Evolutionary conservation across 2,329 filamentous ascomycete genomes (phyloP).

Genomic region (Fusarium avenaceum): DNA sequence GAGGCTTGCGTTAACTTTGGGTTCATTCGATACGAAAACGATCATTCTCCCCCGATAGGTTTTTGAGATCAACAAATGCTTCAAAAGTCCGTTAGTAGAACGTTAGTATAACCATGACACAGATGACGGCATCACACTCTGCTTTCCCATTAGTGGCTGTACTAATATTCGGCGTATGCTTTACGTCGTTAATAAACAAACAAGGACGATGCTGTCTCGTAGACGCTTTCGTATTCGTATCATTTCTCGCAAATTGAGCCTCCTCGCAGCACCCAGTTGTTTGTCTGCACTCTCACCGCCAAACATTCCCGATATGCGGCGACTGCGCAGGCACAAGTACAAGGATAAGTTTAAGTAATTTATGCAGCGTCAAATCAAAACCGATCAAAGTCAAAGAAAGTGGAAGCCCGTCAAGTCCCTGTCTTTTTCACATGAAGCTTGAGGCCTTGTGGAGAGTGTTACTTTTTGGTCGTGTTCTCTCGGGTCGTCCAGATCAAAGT

Average conservation of each 20-base stretch:
- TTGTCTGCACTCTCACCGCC: slow-evolving; percentile 43
- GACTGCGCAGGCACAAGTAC: slow-evolving; percentile 6
- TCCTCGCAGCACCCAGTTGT: slow-evolving; percentile 22
- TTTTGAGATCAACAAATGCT: neutral
- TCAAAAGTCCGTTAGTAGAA: neutral
- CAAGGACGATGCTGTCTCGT: slow-evolving; percentile 26
- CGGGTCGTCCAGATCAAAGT: slow-evolving; percentile 27
- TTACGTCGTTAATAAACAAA: neutral
- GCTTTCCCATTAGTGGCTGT: neutral
- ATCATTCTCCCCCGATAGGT: neutral
- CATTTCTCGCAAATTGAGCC: slow-evolving; percentile 34
- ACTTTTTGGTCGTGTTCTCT: slow-evolving; percentile 16
- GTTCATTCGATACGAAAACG: neutral
- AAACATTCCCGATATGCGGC: slow-evolving; percentile 14
- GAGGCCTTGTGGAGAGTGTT: slow-evolving; percentile 23
- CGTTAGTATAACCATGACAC: neutral
- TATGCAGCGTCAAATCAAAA: slow-evolving; percentile 18
- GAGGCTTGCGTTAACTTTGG: no score
- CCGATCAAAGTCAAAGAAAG: neutral
- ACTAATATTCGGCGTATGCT: neutral
- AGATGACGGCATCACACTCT: neutral
- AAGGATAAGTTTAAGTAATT: slow-evolving; percentile 8
- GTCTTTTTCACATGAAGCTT: slow-evolving; percentile 24
- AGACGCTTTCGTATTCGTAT: slow-evolving; percentile 53
- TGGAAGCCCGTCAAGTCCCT: slow-evolving; percentile 8